Evolutionary conservation across 345 rosid species (phyloP).

Genomic region (Hirschfeldia incana): DNA sequence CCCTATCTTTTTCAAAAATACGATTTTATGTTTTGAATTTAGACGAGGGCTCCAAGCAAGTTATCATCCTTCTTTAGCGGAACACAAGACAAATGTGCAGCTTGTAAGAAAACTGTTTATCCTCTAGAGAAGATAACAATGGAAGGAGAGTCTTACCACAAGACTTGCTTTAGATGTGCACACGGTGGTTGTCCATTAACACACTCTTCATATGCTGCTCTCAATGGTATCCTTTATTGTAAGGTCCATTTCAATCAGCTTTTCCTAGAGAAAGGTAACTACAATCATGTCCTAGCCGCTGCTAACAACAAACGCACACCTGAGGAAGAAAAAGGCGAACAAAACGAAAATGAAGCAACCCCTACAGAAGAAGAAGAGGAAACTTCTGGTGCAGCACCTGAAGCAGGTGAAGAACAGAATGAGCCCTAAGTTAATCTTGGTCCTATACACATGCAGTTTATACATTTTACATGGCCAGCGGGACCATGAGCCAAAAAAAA

Average conservation of each 20-base stretch:
- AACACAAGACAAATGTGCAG: constrained; percentile 88
- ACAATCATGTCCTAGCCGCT: constrained; percentile 58
- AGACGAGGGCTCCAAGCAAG: constrained; percentile 75
- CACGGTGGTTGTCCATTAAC: constrained; percentile 82
- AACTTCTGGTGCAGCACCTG: constrained; percentile 18
- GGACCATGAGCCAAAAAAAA: too few relatives aligned
- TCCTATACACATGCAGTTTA: background rate
- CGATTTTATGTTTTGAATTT: constrained; percentile 18
- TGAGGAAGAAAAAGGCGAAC: constrained; percentile 29
- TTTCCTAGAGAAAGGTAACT: constrained; percentile 91
- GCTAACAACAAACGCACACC: constrained; percentile 55
- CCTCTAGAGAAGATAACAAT: constrained; percentile 79
- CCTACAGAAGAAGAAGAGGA: constrained; percentile 24
- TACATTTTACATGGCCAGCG: background rate
- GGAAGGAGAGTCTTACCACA: constrained; percentile 94
- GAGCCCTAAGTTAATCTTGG: background rate
- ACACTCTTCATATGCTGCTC: constrained; percentile 91
- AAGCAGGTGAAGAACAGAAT: constrained; percentile 15
- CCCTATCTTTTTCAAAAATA: background rate
- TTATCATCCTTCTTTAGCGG: constrained; percentile 79
- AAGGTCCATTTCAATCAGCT: constrained; percentile 88
- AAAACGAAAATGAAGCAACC: constrained; percentile 14
- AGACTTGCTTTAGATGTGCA: constrained; percentile 90
- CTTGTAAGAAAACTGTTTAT: constrained; percentile 84
- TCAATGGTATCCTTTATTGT: constrained; percentile 85